phyloP scores from a whole-genome alignment of 176 grass and related monocot genomes.

The Juncus inflexus region DNA sequence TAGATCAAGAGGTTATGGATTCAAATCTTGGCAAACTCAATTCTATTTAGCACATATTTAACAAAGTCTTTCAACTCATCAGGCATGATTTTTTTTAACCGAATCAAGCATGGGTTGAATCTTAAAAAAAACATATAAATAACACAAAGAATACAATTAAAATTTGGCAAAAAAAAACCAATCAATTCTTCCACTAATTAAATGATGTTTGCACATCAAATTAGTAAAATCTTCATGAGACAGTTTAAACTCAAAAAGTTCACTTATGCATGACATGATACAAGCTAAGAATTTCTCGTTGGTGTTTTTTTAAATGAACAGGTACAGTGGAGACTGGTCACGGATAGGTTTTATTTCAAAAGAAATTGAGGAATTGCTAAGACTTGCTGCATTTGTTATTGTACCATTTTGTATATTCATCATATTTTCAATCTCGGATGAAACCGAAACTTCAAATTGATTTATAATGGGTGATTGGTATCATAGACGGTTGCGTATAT shows the following conservation, averaged over 20 bases:
- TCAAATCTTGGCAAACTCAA: too few species aligned
- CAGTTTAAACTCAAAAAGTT: too few species aligned
- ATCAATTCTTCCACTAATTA: background rate
- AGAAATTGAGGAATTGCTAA: conserved; percentile 73
- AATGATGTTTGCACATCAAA: background rate
- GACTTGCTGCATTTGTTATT: conserved; percentile 52
- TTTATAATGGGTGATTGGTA: too few species aligned
- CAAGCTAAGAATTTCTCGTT: background rate
- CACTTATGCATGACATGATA: background rate
- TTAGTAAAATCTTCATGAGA: background rate
- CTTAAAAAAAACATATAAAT: background rate
- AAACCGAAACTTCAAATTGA: conserved; percentile 23
- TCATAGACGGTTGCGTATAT: too few species aligned
- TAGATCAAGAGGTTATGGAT: too few species aligned
- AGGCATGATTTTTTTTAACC: too few species aligned
- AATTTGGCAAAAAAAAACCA: background rate
- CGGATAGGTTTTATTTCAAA: conserved; percentile 67
- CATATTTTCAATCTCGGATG: conserved; percentile 28
- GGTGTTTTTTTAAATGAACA: conserved; percentile 20
- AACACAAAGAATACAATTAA: background rate
- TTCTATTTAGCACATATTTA: too few species aligned
- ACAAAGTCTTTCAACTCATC: too few species aligned
- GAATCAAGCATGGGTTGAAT: background rate
- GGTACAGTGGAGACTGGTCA: conserved; percentile 94
- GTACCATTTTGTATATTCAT: conserved; percentile 60